A percentile compares a stretch with the other conserved stretches of the same genome.
phyloP scores from a whole-genome alignment of 768 basidiomycete species.

The Crucibulum laeve region DNA sequence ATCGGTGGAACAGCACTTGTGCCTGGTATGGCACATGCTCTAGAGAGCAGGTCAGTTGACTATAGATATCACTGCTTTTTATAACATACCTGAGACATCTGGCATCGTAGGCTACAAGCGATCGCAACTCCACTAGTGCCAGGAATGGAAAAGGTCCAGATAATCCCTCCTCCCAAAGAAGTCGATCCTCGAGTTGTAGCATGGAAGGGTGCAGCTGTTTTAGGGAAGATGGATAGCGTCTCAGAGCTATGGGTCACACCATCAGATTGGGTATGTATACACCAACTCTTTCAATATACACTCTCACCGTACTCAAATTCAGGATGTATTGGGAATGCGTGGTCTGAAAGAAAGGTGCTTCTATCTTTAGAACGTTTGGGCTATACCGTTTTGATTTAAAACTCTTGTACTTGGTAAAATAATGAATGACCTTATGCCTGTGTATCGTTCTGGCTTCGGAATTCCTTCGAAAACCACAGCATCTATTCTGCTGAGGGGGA shows the following conservation, averaged over 20 bases:
- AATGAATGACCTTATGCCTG: too few relatives aligned
- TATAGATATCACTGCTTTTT: slow-evolving; percentile 1
- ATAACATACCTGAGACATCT: slow-evolving; percentile 2
- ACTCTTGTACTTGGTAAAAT: too few relatives aligned
- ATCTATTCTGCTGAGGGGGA: too few relatives aligned
- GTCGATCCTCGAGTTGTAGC: slow-evolving; percentile 85
- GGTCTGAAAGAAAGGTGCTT: slow-evolving; percentile 81
- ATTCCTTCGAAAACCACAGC: too few relatives aligned
- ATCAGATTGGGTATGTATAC: slow-evolving; percentile 75
- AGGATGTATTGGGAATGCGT: slow-evolving; percentile 79
- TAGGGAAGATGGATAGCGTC: slow-evolving; percentile 88
- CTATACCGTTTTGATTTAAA: neutral
- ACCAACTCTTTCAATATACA: neutral
- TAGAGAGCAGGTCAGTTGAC: slow-evolving; percentile 73
- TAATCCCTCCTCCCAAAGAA: slow-evolving; percentile 92
- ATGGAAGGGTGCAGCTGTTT: slow-evolving; percentile 93
- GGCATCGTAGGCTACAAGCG: slow-evolving; percentile 57
- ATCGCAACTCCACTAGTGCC: slow-evolving; percentile 80
- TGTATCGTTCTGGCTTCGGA: too few relatives aligned
- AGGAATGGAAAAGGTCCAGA: slow-evolving; percentile 84
- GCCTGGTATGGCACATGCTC: slow-evolving; percentile 78
- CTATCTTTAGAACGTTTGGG: slow-evolving; percentile 43
- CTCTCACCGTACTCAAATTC: slow-evolving; percentile 9
- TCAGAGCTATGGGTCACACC: slow-evolving; percentile 86
- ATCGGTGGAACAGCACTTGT: slow-evolving; percentile 82